Conservation (phyloP, 2,329 filamentous ascomycete species). For the Aspergillus sojae region DNA sequence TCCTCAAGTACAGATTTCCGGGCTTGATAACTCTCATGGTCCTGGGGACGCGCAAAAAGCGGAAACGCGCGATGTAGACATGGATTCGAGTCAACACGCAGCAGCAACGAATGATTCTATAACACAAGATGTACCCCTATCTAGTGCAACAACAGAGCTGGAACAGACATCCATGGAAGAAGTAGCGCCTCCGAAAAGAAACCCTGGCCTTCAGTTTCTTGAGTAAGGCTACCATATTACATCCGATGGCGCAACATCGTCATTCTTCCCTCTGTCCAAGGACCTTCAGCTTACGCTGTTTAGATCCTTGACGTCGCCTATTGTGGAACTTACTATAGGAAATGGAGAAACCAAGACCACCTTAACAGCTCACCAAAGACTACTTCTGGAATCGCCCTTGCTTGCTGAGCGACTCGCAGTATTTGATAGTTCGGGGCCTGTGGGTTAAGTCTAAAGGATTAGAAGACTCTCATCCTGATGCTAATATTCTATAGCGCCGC, state of each 20-base stretch:
- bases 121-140: slow-evolving; percentile 24
- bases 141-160: slow-evolving; percentile 23
- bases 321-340: slow-evolving; percentile 70
- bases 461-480: background rate
- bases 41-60: slow-evolving; percentile 1
- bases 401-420: slow-evolving; percentile 66
- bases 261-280: background rate
- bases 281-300: slow-evolving; percentile 10
- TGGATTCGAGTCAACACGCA: slow-evolving; percentile 15
- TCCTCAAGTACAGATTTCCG: slow-evolving; percentile 22
- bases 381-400: slow-evolving; percentile 74
- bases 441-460: slow-evolving; percentile 44
- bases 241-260: background rate
- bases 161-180: slow-evolving; percentile 18
- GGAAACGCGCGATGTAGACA: slow-evolving; percentile 29
- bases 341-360: slow-evolving; percentile 61
- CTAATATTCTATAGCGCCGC: slow-evolving; percentile 55
- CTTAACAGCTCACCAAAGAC: slow-evolving; percentile 77
- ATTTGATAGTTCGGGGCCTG: slow-evolving; percentile 64
- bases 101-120: slow-evolving; percentile 17
- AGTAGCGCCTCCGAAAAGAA: slow-evolving; percentile 22
- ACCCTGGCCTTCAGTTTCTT: slow-evolving; percentile 29
- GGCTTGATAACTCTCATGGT: slow-evolving; percentile 11
- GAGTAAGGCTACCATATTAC: slow-evolving; percentile 26
- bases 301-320: slow-evolving; percentile 67